Base-by-base conservation (phyloP, 768 basidiomycete species). In the Mycena indigotica region DNA sequence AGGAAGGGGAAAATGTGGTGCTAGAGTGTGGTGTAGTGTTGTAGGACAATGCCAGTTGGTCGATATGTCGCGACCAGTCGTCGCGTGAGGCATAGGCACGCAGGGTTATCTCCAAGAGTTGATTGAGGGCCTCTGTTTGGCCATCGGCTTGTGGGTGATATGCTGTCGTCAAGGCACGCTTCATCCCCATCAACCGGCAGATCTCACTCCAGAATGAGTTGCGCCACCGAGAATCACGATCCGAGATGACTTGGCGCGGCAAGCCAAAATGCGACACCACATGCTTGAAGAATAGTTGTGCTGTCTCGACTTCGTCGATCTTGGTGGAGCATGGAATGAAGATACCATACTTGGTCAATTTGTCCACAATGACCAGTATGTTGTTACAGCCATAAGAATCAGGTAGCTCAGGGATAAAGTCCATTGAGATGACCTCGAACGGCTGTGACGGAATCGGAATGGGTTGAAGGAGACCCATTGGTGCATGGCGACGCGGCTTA, bases 221-320 rank as follows among this genome's bases (percentile, higher is more conserved):
- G 1, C 60, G 15, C 65, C 71, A 74, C 21, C 63, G 39, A 0
- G 54, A 40, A 52, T 70, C 73, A 3, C 66, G 32, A 40, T 73
- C 73, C 17, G 61, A 61, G 39, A 72, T 75, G 45, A 70, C 57
- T 50, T 70, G 66, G 58, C 52, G 17, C 24, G 65, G 69, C 1
- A 28, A 28, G 2, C 74, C 59, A 12, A 58, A 65, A 21, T 72
- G 61, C 0, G n/a, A 63, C 4, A 68, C 64, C 16, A 55, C 51
- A 29, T 62, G 52, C 2, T 77, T 75, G 24, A 80, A 69, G 61
- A 81, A 77, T 13, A 73, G 70, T 44, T 70, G 69, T 55, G 68
- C 69, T 3, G 69, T 59, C 35, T 71, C 66, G 32, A 67, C 68
- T 3, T 74, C 59, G 5, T 58, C 63, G 24, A 72, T 63, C 0